These are phyloP conservation scores for Stagonosporopsis cucurbitacearum DNA, from an alignment of 2,329 filamentous ascomycete genomes.

Conservation along the genomic window DNA sequence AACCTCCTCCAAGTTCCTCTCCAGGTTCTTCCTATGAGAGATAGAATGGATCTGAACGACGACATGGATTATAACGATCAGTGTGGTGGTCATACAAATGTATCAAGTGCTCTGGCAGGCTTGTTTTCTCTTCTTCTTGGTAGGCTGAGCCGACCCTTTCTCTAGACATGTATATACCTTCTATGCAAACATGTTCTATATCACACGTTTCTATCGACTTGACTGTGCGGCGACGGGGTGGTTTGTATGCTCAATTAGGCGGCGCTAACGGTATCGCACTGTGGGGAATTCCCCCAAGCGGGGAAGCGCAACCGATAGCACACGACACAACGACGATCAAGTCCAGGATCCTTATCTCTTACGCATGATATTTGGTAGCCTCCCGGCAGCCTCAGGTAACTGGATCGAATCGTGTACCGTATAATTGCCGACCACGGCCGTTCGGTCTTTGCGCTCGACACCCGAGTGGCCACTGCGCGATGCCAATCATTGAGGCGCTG, in stretches of 20 bases:
- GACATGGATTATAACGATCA: neutral
- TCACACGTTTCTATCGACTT: neutral
- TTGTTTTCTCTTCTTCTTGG: constrained; percentile 4
- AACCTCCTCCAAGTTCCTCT: constrained; percentile 6
- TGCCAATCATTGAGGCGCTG: constrained; percentile 1
- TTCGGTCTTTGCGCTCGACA: constrained; percentile 1
- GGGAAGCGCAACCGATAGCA: constrained; percentile 12
- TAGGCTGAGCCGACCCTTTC: constrained; percentile 3
- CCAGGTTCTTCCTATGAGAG: constrained; percentile 4
- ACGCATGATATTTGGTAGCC: neutral
- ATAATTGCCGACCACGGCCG: constrained; percentile 6
- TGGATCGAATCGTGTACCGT: neutral
- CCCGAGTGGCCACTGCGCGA: constrained; percentile 6
- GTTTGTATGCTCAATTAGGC: neutral
- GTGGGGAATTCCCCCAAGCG: constrained; percentile 16
- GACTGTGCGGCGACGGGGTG: neutral
- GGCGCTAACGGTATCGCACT: constrained; percentile 1
- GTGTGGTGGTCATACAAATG: neutral
- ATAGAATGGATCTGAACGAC: neutral
- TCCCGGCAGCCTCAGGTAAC: neutral
- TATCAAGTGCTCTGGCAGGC: constrained; percentile 11
- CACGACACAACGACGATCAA: constrained; percentile 1
- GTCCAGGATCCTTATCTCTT: constrained; percentile 13
- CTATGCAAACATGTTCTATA: neutral
- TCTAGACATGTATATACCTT: constrained; percentile 15